These are phyloP conservation scores for Acorus calamus DNA, from an alignment of 106 monocot genomes.

Conservation along the genomic window DNA sequence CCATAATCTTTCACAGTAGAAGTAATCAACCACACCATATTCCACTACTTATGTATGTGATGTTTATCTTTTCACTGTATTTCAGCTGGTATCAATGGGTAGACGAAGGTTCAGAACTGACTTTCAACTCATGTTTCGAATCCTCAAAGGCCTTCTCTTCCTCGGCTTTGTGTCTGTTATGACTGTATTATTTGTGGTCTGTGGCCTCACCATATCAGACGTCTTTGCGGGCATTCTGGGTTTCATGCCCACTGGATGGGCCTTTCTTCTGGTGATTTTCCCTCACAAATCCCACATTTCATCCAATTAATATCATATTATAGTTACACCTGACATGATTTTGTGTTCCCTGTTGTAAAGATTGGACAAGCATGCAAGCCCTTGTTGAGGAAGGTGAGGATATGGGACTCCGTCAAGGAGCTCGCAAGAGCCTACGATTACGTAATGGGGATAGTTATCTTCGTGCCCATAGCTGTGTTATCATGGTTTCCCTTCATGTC, in stretches of 20 bases:
- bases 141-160: conserved; percentile 89
- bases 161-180: conserved; percentile 79
- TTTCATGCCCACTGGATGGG: conserved; percentile 93
- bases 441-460: conserved; percentile 69
- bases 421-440: conserved; percentile 82
- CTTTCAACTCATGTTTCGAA: conserved; percentile 92
- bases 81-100: conserved; percentile 95
- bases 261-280: conserved; percentile 60
- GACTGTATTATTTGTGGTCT: conserved; percentile 74
- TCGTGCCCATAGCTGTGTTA: conserved; percentile 59
- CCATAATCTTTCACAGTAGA: too few relatives aligned
- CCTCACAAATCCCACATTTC: too few relatives aligned
- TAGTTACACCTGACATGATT: not conserved
- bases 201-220: conserved; percentile 61
- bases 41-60: too few relatives aligned
- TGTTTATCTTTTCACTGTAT: conserved; percentile 1
- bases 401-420: conserved; percentile 93
- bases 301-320: not conserved
- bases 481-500: conserved; percentile 97
- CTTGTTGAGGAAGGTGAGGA: conserved; percentile 27
- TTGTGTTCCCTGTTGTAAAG: conserved; percentile 12
- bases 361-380: conserved; percentile 60
- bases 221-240: conserved; percentile 70
- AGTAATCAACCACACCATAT: too few relatives aligned
- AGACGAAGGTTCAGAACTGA: conserved; percentile 79